Base-by-base conservation (phyloP, 148 eudicot species). In the Vaccinium corymbosum region DNA sequence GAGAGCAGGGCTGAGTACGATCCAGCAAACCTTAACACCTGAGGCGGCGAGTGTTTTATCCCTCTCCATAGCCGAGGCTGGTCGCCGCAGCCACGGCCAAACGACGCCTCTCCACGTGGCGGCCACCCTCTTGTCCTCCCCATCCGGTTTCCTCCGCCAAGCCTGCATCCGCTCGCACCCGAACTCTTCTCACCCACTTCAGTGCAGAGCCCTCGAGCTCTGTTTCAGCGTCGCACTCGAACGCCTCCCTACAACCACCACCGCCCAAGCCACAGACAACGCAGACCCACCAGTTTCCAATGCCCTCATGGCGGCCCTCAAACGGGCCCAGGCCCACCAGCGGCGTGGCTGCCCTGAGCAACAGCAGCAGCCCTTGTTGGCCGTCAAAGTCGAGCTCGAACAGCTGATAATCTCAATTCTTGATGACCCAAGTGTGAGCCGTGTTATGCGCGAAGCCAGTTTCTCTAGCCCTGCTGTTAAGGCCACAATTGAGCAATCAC, bases 61-160 rank as follows among this genome's bases (percentile, higher is more conserved):
- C 89, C 98, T 93, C 29, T 93, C 99, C 0, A 93, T 97, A 35
- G 91, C 95, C 6, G 99, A 97, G 83, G 99, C 99, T 1, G 88
- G 89, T 16, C 90, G 97, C 17, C 85, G 99, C 10, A 94, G 91
- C 81, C 99, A 97, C 86, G 94, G 97, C 61, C 99, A 97, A 20
- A 97, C 97, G 12, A 94, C 99, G 68, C 99, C 99, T 46, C 89
- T 97, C 4, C 99, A 97, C 57, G 98, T 97, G 81, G 99, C 99
- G 62, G 93, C 98, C 27, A 91, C 98, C 3, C 90, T 96, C 0
- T 80, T 96, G 15, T 79, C 93, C 0, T 91, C 98, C 0, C 97
- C 98, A 0, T 84, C 94, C 0, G 95, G 97, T 42, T 93, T 85
- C 38, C 89, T 96, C 82, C 86, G 97, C 2, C 95, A 96, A 76